A percentile compares a stretch with the other conserved stretches of the same genome.
These are phyloP conservation scores for Eimeria necatrix DNA, from an alignment of 169 alveolate species.

Conservation along the genomic window DNA sequence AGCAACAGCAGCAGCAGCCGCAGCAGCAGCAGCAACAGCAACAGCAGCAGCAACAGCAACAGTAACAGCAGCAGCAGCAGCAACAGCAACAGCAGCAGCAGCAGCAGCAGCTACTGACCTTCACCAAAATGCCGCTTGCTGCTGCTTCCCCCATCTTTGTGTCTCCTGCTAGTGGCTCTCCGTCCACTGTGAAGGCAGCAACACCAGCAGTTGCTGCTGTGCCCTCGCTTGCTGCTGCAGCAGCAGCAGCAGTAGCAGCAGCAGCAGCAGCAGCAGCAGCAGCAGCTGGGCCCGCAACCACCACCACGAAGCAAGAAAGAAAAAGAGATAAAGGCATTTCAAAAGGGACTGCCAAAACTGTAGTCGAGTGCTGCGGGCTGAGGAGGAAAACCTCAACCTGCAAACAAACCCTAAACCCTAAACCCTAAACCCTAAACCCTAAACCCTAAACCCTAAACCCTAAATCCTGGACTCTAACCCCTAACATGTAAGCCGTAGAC, in stretches of 20 bases:
- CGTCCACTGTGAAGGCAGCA: background rate
- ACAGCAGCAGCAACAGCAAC: background rate
- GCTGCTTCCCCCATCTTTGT: background rate
- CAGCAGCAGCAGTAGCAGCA: background rate
- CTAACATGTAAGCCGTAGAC: no score
- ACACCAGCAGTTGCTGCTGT: background rate
- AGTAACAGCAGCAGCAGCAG: background rate
- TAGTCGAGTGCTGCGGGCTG: background rate
- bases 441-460: background rate
- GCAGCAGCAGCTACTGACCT: no score
- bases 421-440: slow-evolving; percentile 42
- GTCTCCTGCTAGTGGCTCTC: background rate
- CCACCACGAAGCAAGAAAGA: background rate
- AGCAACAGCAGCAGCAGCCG: background rate
- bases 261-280: background rate
- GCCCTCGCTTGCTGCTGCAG: background rate
- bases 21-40: background rate
- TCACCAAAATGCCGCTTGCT: background rate
- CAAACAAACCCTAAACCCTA: background rate
- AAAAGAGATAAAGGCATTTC: background rate
- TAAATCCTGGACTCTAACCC: no score
- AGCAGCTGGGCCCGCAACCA: background rate
- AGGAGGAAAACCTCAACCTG: slow-evolving; percentile 15
- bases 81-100: no score
- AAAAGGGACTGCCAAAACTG: background rate